Conservation (phyloP, 75 land plant species). For the Chamaecyparis obtusa region DNA sequence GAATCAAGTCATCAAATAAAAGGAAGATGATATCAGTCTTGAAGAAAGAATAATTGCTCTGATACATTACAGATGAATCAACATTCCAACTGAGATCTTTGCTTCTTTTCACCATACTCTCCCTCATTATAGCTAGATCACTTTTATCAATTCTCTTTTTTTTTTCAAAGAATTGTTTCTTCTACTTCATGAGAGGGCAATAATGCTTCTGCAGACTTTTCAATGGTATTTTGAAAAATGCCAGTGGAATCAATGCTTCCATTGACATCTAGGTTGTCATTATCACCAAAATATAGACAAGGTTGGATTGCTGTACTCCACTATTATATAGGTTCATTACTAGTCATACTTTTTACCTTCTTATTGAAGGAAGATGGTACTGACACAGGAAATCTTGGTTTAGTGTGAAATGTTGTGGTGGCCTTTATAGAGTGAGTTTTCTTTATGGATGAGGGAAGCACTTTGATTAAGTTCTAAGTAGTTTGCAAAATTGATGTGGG, state of each 20-base stretch:
- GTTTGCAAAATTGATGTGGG: not conserved
- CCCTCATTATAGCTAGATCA: not conserved
- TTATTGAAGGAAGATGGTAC: not conserved
- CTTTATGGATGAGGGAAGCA: not conserved
- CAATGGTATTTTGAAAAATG: conserved; percentile 20
- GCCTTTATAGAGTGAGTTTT: not conserved
- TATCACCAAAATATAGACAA: conserved; percentile 9
- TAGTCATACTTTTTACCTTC: not conserved
- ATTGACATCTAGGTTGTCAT: too few relatives aligned
- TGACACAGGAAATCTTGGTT: not conserved
- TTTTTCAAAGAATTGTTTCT: conserved; percentile 17
- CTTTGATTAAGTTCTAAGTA: not conserved
- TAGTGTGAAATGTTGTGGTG: not conserved
- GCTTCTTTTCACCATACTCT: not conserved
- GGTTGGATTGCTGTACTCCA: not conserved
- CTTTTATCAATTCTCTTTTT: not conserved
- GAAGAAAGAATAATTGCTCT: not conserved
- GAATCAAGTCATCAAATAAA: too few relatives aligned
- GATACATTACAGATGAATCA: not conserved
- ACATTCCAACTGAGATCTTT: not conserved
- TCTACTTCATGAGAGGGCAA: conserved; percentile 14
- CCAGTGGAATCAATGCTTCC: too few relatives aligned
- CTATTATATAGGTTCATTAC: not conserved
- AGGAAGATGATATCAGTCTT: not conserved
- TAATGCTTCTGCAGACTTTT: conserved; percentile 14